Conservation (phyloP, 768 basidiomycete species). For the Cantharellus cinnabarinus region DNA sequence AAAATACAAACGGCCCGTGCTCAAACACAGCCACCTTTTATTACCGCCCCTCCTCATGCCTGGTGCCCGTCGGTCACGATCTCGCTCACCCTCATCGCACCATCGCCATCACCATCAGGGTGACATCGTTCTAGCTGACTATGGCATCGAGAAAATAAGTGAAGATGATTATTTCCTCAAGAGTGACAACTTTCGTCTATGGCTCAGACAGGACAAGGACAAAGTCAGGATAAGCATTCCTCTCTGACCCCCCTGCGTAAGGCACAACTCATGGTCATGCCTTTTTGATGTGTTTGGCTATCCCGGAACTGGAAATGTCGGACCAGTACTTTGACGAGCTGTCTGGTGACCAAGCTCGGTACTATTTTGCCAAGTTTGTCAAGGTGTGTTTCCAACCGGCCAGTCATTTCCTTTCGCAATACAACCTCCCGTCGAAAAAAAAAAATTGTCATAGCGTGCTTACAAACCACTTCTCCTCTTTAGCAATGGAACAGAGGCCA, state of each 20-base stretch:
- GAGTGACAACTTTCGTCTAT: conserved; percentile 65
- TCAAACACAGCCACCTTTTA: no score
- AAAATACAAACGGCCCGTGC: no score
- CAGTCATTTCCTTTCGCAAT: not conserved
- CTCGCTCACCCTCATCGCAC: not conserved
- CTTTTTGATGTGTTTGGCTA: not conserved
- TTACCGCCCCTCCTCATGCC: no score
- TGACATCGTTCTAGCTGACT: not conserved
- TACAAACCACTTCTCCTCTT: not conserved
- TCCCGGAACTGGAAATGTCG: not conserved
- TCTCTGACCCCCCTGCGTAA: not conserved
- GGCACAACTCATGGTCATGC: not conserved
- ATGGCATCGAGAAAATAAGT: not conserved
- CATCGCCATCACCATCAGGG: not conserved
- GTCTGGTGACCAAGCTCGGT: conserved; percentile 60
- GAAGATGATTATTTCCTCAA: conserved; percentile 82
- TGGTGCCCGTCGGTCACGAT: no score
- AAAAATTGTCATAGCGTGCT: not conserved
- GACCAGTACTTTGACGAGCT: conserved; percentile 70
- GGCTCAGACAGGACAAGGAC: conserved; percentile 57
- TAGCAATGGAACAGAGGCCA: conserved; percentile 71
- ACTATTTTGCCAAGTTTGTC: conserved; percentile 87
- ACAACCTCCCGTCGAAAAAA: no score
- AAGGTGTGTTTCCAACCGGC: conserved; percentile 27
- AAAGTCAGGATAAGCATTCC: conserved; percentile 22